Evolutionary conservation across 108 stramenopile genomes (phyloP), one percentile per base, ranked within the genome.

Genomic region (Asterionellopsis glacialis): DNA sequence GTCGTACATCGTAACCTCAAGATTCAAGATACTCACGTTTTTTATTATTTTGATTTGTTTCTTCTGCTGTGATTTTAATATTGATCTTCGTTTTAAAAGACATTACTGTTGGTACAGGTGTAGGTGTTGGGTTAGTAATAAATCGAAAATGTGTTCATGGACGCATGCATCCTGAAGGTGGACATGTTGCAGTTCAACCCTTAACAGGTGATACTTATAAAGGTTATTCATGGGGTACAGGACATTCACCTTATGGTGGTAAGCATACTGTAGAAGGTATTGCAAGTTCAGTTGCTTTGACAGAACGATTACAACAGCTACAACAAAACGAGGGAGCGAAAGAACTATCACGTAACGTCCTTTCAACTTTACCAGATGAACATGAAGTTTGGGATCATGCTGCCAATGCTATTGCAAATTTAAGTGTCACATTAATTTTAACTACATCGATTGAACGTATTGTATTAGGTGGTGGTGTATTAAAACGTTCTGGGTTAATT

Each of bases 151-250:
- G 90, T 6, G 90, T 98, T 0, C 94, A 96, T 56, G 97, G 97
- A 16, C 72, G 92, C 6, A 72, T 98, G 72, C 97, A 98, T 77
- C 97, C 97, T 9, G 96, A 98, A 69, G 97, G 89, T 13, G 93
- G 90, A 47, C 93, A 94, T 59, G 79, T 85, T 41, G 61, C 80
- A 15, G 61, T 88, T 15, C 83, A 72, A 16, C 83, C 88, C 15
- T 51, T 93, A 40, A 65, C 64, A 9, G 69, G 70, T 14, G 97
- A 97, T 54, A 54, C 55, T 4, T 97, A 89, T 65, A 4, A 45
- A 16, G 96, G 87, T 27, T 94, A 94, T 64, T 82, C 86, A 25
- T 94, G 92, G 92, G 89, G 89, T 38, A 62, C 23, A 38, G 78
- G 75, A 18, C 65, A 54, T 18, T 69, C 68, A 61, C 93, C 93